phyloP scores from a whole-genome alignment of 2,329 filamentous ascomycete genomes.

The Colletotrichum siamense region DNA sequence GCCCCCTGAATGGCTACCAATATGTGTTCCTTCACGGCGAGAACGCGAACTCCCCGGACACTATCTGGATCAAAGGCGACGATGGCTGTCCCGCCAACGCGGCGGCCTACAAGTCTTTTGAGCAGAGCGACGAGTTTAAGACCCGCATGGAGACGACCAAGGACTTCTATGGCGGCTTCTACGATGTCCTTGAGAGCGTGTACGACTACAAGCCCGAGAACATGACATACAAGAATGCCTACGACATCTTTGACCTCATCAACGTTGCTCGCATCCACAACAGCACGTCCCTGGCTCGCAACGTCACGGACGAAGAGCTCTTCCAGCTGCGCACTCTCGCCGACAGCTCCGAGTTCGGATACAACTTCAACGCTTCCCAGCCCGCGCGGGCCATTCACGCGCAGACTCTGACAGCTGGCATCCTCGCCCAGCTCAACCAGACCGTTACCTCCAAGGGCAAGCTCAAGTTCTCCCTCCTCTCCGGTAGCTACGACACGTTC shows the following conservation, averaged over 20 bases:
- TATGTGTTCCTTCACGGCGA: slow-evolving; percentile 36
- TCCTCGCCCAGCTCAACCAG: slow-evolving; percentile 35
- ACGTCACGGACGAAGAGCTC: slow-evolving; percentile 36
- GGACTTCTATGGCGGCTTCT: slow-evolving; percentile 35
- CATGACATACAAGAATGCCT: slow-evolving; percentile 39
- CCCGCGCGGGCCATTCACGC: slow-evolving; percentile 34
- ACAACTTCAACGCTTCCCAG: slow-evolving; percentile 35
- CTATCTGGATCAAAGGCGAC: slow-evolving; percentile 42
- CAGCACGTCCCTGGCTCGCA: slow-evolving; percentile 31
- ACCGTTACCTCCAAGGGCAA: slow-evolving; percentile 32
- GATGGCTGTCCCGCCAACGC: slow-evolving; percentile 35
- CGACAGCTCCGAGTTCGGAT: slow-evolving; percentile 35
- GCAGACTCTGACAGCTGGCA: slow-evolving; percentile 33
- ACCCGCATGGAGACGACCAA: slow-evolving; percentile 30
- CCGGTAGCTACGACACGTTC: slow-evolving; percentile 40
- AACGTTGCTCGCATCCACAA: slow-evolving; percentile 40
- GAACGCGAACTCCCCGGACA: slow-evolving; percentile 35
- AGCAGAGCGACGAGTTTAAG: slow-evolving; percentile 30
- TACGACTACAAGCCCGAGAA: slow-evolving; percentile 34
- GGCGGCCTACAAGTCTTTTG: slow-evolving; percentile 30
- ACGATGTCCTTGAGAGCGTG: slow-evolving; percentile 32
- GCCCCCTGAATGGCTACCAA: slow-evolving; percentile 35
- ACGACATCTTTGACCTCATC: slow-evolving; percentile 40
- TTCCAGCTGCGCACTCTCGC: slow-evolving; percentile 36
- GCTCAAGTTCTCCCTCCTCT: slow-evolving; percentile 38